phyloP scores from a whole-genome alignment of 1,139 yeast species.

The Suhomyces atakaporum region DNA sequence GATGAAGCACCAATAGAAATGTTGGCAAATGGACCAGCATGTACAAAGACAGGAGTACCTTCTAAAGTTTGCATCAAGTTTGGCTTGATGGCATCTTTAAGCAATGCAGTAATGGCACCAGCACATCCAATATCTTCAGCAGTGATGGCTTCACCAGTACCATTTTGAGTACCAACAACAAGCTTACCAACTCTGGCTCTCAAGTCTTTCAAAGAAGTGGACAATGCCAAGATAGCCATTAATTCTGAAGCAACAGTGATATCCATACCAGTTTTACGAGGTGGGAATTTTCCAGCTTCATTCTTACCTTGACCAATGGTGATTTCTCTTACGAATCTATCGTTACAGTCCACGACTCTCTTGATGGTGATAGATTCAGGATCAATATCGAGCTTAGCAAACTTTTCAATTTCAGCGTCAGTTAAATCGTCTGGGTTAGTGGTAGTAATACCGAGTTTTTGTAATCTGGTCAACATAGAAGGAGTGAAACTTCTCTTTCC shows the following conservation, averaged over 20 bases:
- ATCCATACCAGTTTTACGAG: constrained; percentile 91
- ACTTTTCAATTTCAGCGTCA: constrained; percentile 69
- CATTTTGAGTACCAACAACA: constrained; percentile 84
- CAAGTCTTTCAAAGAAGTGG: constrained; percentile 80
- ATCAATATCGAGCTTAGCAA: constrained; percentile 88
- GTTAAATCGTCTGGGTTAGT: constrained; percentile 83
- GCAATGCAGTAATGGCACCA: constrained; percentile 92
- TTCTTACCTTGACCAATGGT: constrained; percentile 94
- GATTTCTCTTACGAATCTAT: constrained; percentile 87
- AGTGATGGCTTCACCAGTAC: constrained; percentile 84
- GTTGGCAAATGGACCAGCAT: constrained; percentile 98
- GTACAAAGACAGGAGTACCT: constrained; percentile 97
- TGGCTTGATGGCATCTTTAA: constrained; percentile 97
- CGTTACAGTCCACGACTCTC: constrained; percentile 96
- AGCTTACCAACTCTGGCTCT: constrained; percentile 87
- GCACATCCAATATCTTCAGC: constrained; percentile 97
- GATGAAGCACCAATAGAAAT: constrained; percentile 97
- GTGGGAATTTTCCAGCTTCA: constrained; percentile 67
- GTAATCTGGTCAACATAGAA: constrained; percentile 76
- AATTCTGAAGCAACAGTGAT: constrained; percentile 97
- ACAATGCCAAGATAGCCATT: constrained; percentile 95
- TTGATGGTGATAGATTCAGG: constrained; percentile 95
- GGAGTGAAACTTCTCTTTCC: constrained; percentile 77
- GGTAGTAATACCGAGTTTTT: constrained; percentile 77
- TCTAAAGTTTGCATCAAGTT: constrained; percentile 97